Conservation (phyloP, 2,329 filamentous ascomycete genomes). For the Cytospora paraplurivora region DNA sequence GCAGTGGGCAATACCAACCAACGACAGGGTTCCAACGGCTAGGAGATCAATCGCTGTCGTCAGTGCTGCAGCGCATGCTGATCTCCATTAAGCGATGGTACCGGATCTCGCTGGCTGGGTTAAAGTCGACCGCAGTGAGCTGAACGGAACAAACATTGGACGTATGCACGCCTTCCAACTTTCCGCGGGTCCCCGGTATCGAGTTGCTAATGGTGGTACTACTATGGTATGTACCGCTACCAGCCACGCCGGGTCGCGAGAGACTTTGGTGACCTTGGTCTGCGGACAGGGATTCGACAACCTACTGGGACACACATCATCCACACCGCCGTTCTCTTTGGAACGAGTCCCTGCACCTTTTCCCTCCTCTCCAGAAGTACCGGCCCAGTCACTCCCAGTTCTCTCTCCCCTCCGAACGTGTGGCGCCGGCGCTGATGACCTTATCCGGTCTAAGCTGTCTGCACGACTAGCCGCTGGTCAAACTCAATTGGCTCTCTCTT, state of each 20-base stretch:
- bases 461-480: neutral
- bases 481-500: neutral
- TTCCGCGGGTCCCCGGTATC: neutral
- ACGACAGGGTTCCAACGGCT: slow-evolving; percentile 1
- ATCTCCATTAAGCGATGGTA: slow-evolving; percentile 1
- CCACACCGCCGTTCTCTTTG: slow-evolving; percentile 4
- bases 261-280: neutral
- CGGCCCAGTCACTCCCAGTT: neutral
- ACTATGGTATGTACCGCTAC: no score
- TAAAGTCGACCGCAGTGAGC: no score
- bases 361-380: neutral
- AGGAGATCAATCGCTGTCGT: slow-evolving; percentile 2
- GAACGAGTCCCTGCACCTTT: slow-evolving; percentile 1
- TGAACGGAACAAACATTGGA: neutral
- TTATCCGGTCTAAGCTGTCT: neutral
- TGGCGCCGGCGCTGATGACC: slow-evolving; percentile 4
- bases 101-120: slow-evolving; percentile 1
- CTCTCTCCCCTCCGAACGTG: neutral
- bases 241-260: neutral
- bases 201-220: neutral
- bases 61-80: slow-evolving; percentile 1
- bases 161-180: neutral
- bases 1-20: neutral
- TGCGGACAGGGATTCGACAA: neutral
- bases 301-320: neutral